Base-by-base conservation (phyloP, 2,329 filamentous ascomycete species). In the Fonsecaea monophora region DNA sequence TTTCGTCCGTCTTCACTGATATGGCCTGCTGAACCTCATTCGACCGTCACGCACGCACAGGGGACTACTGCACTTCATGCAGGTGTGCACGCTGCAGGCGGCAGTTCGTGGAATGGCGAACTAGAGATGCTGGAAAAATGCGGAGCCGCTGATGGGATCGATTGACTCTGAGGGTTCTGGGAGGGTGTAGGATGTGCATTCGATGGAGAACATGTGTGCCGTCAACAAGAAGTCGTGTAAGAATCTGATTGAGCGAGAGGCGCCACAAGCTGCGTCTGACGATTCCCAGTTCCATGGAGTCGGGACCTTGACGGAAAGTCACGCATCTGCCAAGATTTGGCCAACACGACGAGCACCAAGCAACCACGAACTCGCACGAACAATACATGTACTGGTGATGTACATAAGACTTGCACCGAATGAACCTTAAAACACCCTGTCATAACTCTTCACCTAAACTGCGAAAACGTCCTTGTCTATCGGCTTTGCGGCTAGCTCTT, bases 221-320 rank as follows among this genome's bases (percentile, higher is more conserved):
- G 21, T 15, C 38, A 18, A 18, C 18, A 12, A 50, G 45, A 50
- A 30, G 45, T 25, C 45, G 45, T 50, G 45, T 25, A 21, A 50
- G 45, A 30, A 12, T 25, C 9, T 50, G 45, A 50, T 50, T 50
- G 45, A 50, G 21, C 42, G n/a, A 48, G 42, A 48, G 42, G 18
- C 10, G 42, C 42, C 4, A 21, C 42, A 7, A 48, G 42, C 18
- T 48, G 42, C 5, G n/a, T 48, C n/a, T 21, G 42, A 10, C 10
- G 45, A 13, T 7, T 50, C 45, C 45, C 45, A 50, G 21, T 18
- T 50, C 45, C 45, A 50, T 30, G 45, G 45, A 4, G 45, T 25
- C 21, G 45, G 45, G 45, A 50, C 45, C 8, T 50, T 12, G 45
- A 50, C 45, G 45, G 21, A 50, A 50, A 50, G n/a, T 50, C 45